Percentiles rank a stretch among this genome's conserved stretches.
phyloP scores from a whole-genome alignment of 768 basidiomycete species.

The Lanmaoa pseudosensibilis region DNA sequence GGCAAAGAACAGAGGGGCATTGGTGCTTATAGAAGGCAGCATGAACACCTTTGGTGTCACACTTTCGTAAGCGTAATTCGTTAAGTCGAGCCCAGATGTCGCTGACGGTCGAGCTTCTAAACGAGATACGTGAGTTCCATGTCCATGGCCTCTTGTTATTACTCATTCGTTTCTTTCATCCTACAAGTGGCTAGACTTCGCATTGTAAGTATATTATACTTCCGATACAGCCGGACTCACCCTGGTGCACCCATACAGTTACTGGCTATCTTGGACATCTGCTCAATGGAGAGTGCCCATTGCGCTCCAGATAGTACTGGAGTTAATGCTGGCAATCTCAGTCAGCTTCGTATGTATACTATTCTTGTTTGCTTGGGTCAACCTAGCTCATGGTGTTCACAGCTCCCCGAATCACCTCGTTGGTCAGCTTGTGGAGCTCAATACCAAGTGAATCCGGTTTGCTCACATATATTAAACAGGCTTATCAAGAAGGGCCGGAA shows the following conservation, averaged over 20 bases:
- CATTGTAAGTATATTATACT: neutral
- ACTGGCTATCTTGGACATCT: neutral
- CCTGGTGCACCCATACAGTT: neutral
- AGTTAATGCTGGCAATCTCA: neutral
- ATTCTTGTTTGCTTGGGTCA: neutral
- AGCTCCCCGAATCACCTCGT: neutral
- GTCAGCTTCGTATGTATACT: neutral
- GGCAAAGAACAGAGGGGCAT: neutral
- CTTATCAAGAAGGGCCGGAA: neutral
- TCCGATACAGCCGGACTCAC: neutral
- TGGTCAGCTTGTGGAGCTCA: neutral
- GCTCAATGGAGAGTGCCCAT: neutral
- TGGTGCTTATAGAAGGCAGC: neutral
- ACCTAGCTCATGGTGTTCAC: neutral
- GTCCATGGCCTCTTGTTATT: neutral
- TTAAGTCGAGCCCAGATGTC: neutral
- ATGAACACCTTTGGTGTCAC: neutral
- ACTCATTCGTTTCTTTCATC: neutral
- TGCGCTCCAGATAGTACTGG: neutral
- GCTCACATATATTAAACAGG: neutral
- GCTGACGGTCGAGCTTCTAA: neutral
- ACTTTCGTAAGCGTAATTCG: neutral
- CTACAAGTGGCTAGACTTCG: neutral
- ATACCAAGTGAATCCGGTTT: neutral
- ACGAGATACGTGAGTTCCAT: neutral